These are phyloP conservation scores for Mortierella hygrophila DNA, from an alignment of 192 early-diverging fungal species.

Conservation along the genomic window DNA sequence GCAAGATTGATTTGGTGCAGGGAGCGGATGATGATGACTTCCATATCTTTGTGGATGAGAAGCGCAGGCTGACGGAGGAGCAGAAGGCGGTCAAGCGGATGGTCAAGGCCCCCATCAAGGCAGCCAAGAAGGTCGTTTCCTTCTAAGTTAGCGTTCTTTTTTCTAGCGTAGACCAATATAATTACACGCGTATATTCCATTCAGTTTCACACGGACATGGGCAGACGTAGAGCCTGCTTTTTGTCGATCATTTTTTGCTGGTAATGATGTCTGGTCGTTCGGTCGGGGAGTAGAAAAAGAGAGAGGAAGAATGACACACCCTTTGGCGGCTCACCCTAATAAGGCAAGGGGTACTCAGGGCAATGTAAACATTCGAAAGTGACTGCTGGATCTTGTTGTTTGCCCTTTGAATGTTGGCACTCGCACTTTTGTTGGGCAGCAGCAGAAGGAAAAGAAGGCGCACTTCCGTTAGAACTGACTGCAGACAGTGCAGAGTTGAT, in stretches of 20 bases:
- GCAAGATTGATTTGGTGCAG: conserved; percentile 85
- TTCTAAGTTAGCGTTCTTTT: conserved; percentile 15
- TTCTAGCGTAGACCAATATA: conserved; percentile 4
- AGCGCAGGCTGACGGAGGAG: conserved; percentile 67
- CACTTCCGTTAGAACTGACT: conserved; percentile 1
- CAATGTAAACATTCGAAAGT: neutral
- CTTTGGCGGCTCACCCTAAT: neutral
- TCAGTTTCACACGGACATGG: neutral
- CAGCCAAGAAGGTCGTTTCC: conserved; percentile 54
- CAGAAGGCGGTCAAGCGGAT: conserved; percentile 44
- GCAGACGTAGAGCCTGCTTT: neutral
- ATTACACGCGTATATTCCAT: neutral
- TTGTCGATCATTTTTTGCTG: neutral
- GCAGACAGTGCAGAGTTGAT: neutral
- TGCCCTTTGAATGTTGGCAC: neutral
- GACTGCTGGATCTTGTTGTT: neutral
- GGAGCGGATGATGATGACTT: conserved; percentile 97
- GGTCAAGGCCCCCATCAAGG: conserved; percentile 29
- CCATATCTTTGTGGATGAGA: conserved; percentile 76
- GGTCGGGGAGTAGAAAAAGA: neutral
- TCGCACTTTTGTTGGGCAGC: neutral
- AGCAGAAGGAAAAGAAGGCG: neutral
- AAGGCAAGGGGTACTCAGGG: neutral
- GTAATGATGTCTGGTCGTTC: neutral
- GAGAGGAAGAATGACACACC: neutral